phyloP scores from a whole-genome alignment of 208 protist species.

The Lotmaria passim region DNA sequence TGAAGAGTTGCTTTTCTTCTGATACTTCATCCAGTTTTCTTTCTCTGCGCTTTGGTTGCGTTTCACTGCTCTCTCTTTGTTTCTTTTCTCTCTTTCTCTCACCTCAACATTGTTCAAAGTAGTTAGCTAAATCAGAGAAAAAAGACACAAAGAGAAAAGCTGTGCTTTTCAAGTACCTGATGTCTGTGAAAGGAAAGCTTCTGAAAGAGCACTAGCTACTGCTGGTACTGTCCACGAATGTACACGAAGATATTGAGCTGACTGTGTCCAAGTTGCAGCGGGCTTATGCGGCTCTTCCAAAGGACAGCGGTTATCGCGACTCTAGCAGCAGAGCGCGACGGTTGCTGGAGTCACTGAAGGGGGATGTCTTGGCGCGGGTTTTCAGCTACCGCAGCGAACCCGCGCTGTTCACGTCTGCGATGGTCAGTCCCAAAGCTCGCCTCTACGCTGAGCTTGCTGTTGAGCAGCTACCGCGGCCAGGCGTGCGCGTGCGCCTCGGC shows the following conservation, averaged over 20 bases:
- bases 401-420: background rate
- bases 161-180: no score
- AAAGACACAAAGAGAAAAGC: no score
- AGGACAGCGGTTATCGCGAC: background rate
- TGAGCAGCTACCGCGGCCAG: background rate
- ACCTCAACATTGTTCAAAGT: no score
- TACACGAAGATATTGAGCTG: background rate
- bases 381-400: conserved; percentile 6
- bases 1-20: no score
- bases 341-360: background rate
- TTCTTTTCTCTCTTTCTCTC: no score
- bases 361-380: background rate
- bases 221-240: no score
- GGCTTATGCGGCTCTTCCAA: background rate
- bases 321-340: background rate
- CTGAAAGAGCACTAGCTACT: no score
- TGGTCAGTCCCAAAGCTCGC: background rate
- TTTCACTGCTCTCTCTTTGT: no score
- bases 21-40: no score
- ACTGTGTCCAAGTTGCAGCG: background rate
- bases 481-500: background rate
- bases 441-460: background rate
- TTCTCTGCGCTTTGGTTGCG: no score
- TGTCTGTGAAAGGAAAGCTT: no score
- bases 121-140: no score